phyloP scores from a whole-genome alignment of 139 green algal genomes.

The Eudorina sp. region DNA sequence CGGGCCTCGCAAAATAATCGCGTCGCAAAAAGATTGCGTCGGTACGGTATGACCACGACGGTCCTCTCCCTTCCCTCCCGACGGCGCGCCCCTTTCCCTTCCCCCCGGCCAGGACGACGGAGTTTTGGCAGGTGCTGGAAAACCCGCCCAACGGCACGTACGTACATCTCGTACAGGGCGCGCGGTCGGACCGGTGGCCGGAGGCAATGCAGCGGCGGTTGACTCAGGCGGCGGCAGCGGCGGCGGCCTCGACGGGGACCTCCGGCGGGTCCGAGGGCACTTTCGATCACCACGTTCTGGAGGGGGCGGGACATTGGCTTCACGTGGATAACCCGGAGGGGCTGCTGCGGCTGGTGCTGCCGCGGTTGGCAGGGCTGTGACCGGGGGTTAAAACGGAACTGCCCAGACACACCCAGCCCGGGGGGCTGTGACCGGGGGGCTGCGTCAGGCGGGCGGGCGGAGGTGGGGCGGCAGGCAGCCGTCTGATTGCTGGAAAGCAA shows the following conservation, averaged over 20 bases:
- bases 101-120: constrained; percentile 49
- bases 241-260: not conserved
- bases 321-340: constrained; percentile 84
- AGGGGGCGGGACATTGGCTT: constrained; percentile 84
- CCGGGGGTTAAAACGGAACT: no score
- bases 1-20: no score
- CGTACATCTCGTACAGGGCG: constrained; percentile 78
- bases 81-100: no score
- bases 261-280: not conserved
- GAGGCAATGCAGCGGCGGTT: constrained; percentile 17
- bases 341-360: constrained; percentile 50
- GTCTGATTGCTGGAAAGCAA: no score
- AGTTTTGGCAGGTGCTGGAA: constrained; percentile 68
- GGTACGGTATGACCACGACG: no score
- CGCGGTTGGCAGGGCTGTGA: not conserved
- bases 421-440: no score
- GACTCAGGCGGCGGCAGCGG: not conserved
- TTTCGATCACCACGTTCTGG: constrained; percentile 66
- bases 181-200: constrained; percentile 73
- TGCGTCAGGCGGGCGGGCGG: no score
- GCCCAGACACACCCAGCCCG: no score
- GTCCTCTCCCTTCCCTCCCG: no score
- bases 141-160: constrained; percentile 61
- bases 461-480: no score
- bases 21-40: no score